Conservation (phyloP, 768 basidiomycete species). For the Leucosporidium creatinivorum region DNA sequence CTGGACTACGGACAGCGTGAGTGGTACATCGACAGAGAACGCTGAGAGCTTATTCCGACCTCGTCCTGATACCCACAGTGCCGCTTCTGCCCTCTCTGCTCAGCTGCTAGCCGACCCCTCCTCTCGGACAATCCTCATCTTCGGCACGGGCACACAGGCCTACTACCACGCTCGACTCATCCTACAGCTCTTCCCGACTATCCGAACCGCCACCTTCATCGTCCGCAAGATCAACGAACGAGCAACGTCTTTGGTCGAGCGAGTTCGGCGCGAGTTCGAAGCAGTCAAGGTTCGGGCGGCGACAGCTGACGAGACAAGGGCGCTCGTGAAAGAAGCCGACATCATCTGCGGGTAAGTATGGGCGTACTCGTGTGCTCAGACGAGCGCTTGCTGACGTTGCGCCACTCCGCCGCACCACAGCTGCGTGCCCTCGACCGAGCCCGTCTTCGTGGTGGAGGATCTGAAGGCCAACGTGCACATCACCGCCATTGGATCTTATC, state of each 20-base stretch:
- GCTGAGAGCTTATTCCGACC: too few relatives aligned
- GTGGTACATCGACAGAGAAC: not conserved
- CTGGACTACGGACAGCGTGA: slow-evolving; percentile 37
- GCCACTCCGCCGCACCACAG: not conserved
- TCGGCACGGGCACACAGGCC: slow-evolving; percentile 30
- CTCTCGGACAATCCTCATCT: slow-evolving; percentile 15
- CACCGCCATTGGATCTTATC: slow-evolving; percentile 25
- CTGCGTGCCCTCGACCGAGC: slow-evolving; percentile 36
- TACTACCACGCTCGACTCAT: slow-evolving; percentile 31
- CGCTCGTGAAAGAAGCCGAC: slow-evolving; percentile 29
- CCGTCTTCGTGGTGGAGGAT: slow-evolving; percentile 23
- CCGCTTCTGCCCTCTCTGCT: slow-evolving; percentile 25
- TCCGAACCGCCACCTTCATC: slow-evolving; percentile 16
- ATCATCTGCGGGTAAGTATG: slow-evolving; percentile 36
- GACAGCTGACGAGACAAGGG: not conserved
- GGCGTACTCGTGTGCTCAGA: not conserved
- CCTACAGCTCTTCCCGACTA: slow-evolving; percentile 30
- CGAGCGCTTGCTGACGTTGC: not conserved
- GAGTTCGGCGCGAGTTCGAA: slow-evolving; percentile 5
- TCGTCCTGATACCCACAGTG: slow-evolving; percentile 3
- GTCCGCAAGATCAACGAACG: slow-evolving; percentile 10
- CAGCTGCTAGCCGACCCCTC: slow-evolving; percentile 8
- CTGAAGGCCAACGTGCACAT: slow-evolving; percentile 31
- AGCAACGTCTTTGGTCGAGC: not conserved
- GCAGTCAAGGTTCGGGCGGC: slow-evolving; percentile 5